Evolutionary conservation across 2,329 filamentous ascomycete species (phyloP).

Genomic region (Ophiostoma sp.): DNA sequence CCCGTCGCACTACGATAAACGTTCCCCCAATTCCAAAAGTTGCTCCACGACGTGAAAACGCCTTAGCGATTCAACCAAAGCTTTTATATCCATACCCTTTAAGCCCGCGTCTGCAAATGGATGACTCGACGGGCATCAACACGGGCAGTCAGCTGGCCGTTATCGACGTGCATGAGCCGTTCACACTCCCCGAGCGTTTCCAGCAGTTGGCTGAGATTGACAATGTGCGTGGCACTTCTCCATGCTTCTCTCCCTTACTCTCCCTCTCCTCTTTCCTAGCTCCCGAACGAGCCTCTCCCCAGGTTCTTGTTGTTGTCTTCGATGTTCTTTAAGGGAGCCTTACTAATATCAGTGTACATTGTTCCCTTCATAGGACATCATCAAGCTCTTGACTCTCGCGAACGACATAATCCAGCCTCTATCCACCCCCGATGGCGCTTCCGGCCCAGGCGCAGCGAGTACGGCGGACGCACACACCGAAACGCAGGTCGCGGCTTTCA

Average conservation of each 20-base stretch:
- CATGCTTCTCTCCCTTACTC: too few relatives aligned
- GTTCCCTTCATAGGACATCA: conserved; percentile 44
- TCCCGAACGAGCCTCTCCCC: conserved; percentile 31
- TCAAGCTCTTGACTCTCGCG: conserved; percentile 48
- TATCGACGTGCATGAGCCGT: conserved; percentile 47
- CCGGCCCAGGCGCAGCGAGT: neutral
- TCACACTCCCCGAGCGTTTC: conserved; percentile 75
- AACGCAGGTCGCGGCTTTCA: conserved; percentile 58
- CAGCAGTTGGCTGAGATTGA: conserved; percentile 79
- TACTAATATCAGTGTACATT: neutral
- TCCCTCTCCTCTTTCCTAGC: conserved; percentile 34
- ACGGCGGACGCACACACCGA: conserved; percentile 35
- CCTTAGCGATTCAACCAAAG: neutral
- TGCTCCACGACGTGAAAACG: neutral
- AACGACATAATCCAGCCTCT: conserved; percentile 65
- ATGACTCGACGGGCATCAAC: neutral
- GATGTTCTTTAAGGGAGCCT: neutral
- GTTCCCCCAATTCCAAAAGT: neutral
- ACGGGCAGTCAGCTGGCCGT: neutral
- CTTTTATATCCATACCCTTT: neutral
- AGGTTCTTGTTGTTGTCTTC: neutral
- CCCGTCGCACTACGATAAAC: neutral
- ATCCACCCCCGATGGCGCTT: conserved; percentile 43
- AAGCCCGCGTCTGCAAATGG: neutral
- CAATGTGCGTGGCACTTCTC: conserved; percentile 50